Evolutionary conservation across 2,329 filamentous ascomycete genomes (phyloP), one percentile per base, ranked within the genome.

Genomic region (Fusarium continuum): DNA sequence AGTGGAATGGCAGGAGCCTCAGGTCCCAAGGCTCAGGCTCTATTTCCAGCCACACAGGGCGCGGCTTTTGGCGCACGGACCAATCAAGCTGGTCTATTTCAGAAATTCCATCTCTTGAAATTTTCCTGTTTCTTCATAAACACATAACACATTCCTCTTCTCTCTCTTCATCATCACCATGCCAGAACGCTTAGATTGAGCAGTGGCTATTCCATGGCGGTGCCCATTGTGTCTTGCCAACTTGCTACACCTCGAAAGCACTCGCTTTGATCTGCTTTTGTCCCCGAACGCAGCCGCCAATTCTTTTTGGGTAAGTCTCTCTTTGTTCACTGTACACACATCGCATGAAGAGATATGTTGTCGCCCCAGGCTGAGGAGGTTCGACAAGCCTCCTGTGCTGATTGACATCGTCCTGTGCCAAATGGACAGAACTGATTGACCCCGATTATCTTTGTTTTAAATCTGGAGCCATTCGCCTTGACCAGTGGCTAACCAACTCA

Each of bases 351-450:
- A 81, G 69, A 75, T 75, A 74, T 72, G 78, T 79, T 81, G 79
- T 81, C 79, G 79, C 79, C 79, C 79, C 79, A 81, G 79, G 74
- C 79, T 80, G 74, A 81, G 73, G 75, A 79, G 78, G 78, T 78
- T 43, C 75, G 77, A 79, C 77, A 78, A 79, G 76, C 78, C 76
- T 80, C 74, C 56, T 65, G 69, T 81, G 79, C 76, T 80, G 79
- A 81, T 73, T 76, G 79, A 82, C 82, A 78, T 69, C 67, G 82
- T 84, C 82, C 80, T 80, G 77, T 77, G 80, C 83, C 82, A 85
- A 85, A 83, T 77, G 81, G 82, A 84, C 80, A 71, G 73, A 67
- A 73, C 81, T 83, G 80, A 83, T 75, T 62, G 63, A 65, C 48
- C 45, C 55, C 53, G 38, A 52, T 51, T 46, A 17, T 35, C 32